Conservation (phyloP, 2,329 filamentous ascomycete genomes). For the Cladophialophora chaetospira region DNA sequence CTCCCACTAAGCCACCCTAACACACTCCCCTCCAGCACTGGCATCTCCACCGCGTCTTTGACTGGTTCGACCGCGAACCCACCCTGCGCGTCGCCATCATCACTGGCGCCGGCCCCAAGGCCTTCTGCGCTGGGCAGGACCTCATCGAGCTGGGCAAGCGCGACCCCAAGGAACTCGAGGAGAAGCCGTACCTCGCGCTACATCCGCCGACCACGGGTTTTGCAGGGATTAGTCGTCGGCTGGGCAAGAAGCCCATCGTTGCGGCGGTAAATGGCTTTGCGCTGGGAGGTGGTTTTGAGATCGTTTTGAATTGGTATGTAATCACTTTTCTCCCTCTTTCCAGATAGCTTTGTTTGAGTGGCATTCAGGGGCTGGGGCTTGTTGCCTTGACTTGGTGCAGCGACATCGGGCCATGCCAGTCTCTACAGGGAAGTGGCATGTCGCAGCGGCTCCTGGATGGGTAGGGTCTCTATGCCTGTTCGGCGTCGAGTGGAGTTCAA, state of each 20-base stretch:
- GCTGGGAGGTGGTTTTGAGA: conserved; percentile 76
- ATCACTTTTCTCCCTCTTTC: neutral
- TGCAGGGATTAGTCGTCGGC: conserved; percentile 55
- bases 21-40: too few species aligned
- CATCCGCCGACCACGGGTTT: conserved; percentile 42
- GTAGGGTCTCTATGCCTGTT: too few species aligned
- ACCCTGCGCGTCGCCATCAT: conserved; percentile 46
- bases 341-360: neutral
- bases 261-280: conserved; percentile 76
- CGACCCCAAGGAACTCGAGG: conserved; percentile 35
- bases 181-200: conserved; percentile 29
- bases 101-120: conserved; percentile 46
- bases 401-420: too few species aligned
- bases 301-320: conserved; percentile 43
- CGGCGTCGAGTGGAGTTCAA: too few species aligned
- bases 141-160: conserved; percentile 44
- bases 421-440: too few species aligned
- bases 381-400: too few species aligned
- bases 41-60: conserved; percentile 47
- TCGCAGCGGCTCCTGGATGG: too few species aligned
- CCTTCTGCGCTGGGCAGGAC: conserved; percentile 51
- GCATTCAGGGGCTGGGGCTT: neutral
- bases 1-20: too few species aligned
- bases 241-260: conserved; percentile 73
- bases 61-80: conserved; percentile 51